Conservation (phyloP, 2,329 filamentous ascomycete genomes). For the Arachnomyces sp. region DNA sequence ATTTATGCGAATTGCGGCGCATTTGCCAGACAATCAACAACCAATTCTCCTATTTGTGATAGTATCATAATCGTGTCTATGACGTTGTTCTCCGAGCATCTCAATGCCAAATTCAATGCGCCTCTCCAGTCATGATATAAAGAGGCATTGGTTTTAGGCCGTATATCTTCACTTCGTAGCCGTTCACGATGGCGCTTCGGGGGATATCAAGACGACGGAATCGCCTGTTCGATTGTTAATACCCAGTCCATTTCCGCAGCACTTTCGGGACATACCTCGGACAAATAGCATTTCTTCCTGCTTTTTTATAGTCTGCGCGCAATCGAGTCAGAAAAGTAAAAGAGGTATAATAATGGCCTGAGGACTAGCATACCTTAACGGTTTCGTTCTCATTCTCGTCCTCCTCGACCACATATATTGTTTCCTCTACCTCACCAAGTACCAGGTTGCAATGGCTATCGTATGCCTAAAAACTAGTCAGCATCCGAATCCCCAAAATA, state of each 20-base stretch:
- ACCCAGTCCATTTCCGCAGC: no score
- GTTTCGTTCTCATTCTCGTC: constrained; percentile 69
- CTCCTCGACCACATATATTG: constrained; percentile 87
- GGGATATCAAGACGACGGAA: constrained; percentile 65
- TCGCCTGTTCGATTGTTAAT: constrained; percentile 46
- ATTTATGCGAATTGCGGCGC: no score
- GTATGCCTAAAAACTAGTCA: constrained; percentile 61
- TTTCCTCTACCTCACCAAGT: constrained; percentile 93
- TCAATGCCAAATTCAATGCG: no score
- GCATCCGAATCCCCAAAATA: constrained; percentile 4
- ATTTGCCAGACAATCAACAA: no score
- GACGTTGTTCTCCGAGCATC: no score
- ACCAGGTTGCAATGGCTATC: constrained; percentile 98
- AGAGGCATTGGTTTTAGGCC: no score
- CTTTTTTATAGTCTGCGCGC: constrained; percentile 76
- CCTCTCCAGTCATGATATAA: no score
- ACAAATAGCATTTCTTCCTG: constrained; percentile 99
- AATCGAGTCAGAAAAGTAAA: not conserved
- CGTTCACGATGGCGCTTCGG: constrained; percentile 37
- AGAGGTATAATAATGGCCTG: not conserved
- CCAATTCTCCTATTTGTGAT: no score
- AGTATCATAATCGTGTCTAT: no score
- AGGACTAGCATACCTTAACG: constrained; percentile 54
- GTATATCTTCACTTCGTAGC: no score
- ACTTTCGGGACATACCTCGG: constrained; percentile 57